phyloP scores from a whole-genome alignment of 805 yeast genomes.

The Ogataea neopini region DNA sequence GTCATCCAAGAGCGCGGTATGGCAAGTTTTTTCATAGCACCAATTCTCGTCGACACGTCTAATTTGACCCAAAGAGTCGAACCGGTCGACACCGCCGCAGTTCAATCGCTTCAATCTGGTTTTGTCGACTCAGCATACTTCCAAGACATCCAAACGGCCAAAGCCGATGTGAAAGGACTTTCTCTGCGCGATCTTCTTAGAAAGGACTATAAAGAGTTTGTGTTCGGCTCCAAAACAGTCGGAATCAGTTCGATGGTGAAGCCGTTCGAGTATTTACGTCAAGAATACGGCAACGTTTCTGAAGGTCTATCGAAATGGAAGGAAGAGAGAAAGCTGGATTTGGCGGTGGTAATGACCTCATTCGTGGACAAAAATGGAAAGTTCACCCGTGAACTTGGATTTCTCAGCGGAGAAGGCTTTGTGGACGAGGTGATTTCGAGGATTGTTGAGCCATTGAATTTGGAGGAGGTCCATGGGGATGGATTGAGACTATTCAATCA shows the following conservation, averaged over 20 bases:
- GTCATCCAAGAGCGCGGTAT: constrained; percentile 11
- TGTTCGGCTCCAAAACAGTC: constrained; percentile 39
- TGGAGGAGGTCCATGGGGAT: too few species aligned
- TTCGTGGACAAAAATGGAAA: constrained; percentile 29
- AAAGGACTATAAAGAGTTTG: constrained; percentile 84
- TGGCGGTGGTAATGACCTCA: constrained; percentile 51
- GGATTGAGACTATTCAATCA: constrained; percentile 40
- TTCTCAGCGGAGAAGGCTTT: constrained; percentile 23
- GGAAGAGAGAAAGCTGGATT: constrained; percentile 37
- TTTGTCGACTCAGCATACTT: constrained; percentile 20
- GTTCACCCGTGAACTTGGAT: constrained; percentile 47
- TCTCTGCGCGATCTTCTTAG: constrained; percentile 60
- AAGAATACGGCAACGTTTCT: constrained; percentile 20
- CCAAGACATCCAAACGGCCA: constrained; percentile 45
- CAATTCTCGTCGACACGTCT: constrained; percentile 75
- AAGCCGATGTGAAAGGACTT: constrained; percentile 64
- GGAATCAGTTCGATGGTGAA: constrained; percentile 82
- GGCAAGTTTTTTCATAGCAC: constrained; percentile 53
- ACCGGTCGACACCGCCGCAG: constrained; percentile 51
- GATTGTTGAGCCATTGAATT: constrained; percentile 29
- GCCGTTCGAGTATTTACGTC: constrained; percentile 54
- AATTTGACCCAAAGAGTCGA: constrained; percentile 67
- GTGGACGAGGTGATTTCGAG: constrained; percentile 16
- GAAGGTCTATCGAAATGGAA: constrained; percentile 23
- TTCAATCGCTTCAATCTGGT: constrained; percentile 33